Conservation (phyloP, 2,329 filamentous ascomycete genomes). For the Diaporthe eres region DNA sequence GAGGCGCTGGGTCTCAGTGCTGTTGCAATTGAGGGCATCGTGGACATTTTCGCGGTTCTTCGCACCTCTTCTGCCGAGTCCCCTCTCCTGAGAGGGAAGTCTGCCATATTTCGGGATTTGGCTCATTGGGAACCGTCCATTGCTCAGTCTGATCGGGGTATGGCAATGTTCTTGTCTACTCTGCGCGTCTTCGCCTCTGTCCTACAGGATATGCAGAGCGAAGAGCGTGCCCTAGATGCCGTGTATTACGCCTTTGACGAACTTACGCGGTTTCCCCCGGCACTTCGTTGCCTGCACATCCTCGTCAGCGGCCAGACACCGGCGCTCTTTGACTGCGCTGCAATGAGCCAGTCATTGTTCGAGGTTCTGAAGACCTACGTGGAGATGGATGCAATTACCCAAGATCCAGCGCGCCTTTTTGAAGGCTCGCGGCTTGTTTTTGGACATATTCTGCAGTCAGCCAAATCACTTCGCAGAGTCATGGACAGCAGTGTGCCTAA, state of each 20-base stretch:
- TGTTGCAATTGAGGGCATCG: neutral
- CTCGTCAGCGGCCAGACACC: conserved; percentile 22
- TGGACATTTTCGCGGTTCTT: conserved; percentile 26
- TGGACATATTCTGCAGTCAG: conserved; percentile 19
- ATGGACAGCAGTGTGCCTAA: neutral
- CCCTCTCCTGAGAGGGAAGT: conserved; percentile 1
- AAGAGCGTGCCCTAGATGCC: neutral
- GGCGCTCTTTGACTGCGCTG: neutral
- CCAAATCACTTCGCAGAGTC: neutral
- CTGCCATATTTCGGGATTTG: conserved; percentile 17
- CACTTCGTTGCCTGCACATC: conserved; percentile 23
- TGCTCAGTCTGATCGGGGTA: conserved; percentile 22
- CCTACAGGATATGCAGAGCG: conserved; percentile 2
- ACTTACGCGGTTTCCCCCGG: conserved; percentile 13
- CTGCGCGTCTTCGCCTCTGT: conserved; percentile 17
- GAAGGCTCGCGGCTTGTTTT: conserved; percentile 22
- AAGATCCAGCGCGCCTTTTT: conserved; percentile 5
- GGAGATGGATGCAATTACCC: neutral
- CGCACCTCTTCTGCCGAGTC: neutral
- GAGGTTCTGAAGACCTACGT: neutral
- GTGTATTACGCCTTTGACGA: conserved; percentile 12
- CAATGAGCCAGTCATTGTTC: conserved; percentile 12
- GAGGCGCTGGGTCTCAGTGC: neutral
- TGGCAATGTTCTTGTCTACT: conserved; percentile 31
- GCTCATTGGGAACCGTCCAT: conserved; percentile 14